Evolutionary conservation across 176 grass and related monocot species (phyloP), one percentile per base, ranked within the genome.

Genomic region (Leersia perrieri): DNA sequence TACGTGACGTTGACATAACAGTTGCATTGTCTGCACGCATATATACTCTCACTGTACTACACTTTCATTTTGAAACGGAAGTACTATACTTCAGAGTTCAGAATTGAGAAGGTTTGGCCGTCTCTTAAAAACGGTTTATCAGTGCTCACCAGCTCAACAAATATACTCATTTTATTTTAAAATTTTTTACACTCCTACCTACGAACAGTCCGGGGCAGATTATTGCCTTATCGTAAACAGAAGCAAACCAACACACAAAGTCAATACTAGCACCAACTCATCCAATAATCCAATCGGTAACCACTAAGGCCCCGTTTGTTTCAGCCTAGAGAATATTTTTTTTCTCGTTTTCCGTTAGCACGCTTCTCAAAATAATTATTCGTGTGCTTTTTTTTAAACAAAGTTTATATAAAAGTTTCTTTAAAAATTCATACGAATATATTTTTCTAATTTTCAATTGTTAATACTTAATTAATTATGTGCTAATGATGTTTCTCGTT

Each of bases 1-100:
- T 15, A 73, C 45, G 58, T 44, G 84, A 80, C 26, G 20, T 53
- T 44, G 84, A 86, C 61, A 38, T 14, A 61, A 80, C 70, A 36
- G 61, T 44, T 68, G 76, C 18, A 23, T 22, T 53, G 49, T 53
- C 49, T 53, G 18, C 20, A 53, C 49, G 6, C 18, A n/a, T 53
- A 53, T 53, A 53, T n/a, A n/a, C n/a, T n/a, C 20, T n/a, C 20
- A n/a, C 49, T 53, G 6, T 53, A 53, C 49, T 53, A 53, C 1
- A 2, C 4, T 3, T 26, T 76, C 39, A n/a, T 75, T 34, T 11
- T 9, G 31, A 66, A 55, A 11, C 22, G 14, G 69, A 53, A 51
- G 66, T 58, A 45, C 23, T 63, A 7, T 76, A 55, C 27, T 4
- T 36, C 5, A 33, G 32, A 45, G 30, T 4, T 36, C 5, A 33